A percentile compares a stretch with the other conserved stretches of the same genome.
Conservation (phyloP, 257 asterid genomes). For the Ophiorrhiza pumila region DNA sequence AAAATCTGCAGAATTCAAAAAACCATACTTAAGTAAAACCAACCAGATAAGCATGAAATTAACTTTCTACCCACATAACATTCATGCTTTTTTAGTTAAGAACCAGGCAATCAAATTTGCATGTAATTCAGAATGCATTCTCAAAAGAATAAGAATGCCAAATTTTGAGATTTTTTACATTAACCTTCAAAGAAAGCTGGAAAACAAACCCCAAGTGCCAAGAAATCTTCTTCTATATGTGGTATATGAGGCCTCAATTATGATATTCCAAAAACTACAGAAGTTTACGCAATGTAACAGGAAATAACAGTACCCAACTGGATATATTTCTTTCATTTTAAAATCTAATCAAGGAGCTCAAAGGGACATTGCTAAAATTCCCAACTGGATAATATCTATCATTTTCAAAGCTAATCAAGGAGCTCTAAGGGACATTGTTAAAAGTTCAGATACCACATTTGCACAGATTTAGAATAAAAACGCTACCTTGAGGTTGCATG, state of each 20-base stretch:
- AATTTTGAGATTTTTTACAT: neutral
- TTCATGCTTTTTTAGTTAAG: neutral
- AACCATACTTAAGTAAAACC: constrained; percentile 4
- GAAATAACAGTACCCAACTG: no score
- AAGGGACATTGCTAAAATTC: no score
- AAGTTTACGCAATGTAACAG: no score
- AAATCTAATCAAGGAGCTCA: no score
- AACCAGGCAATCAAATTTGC: neutral
- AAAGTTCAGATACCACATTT: neutral
- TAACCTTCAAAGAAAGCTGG: neutral
- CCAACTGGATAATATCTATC: no score
- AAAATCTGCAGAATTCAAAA: constrained; percentile 60
- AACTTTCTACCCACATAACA: neutral
- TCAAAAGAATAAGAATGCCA: neutral
- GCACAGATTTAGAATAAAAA: neutral
- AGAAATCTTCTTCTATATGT: neutral
- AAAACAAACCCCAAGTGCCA: neutral
- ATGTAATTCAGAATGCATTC: neutral
- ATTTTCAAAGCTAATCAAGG: no score
- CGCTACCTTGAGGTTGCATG: constrained; percentile 82
- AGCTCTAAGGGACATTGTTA: neutral
- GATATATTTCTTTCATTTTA: no score
- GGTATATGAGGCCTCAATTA: no score
- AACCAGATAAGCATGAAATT: neutral
- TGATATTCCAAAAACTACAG: no score